phyloP scores from a whole-genome alignment of 2,329 filamentous ascomycete genomes.

The Helotiales sp. region DNA sequence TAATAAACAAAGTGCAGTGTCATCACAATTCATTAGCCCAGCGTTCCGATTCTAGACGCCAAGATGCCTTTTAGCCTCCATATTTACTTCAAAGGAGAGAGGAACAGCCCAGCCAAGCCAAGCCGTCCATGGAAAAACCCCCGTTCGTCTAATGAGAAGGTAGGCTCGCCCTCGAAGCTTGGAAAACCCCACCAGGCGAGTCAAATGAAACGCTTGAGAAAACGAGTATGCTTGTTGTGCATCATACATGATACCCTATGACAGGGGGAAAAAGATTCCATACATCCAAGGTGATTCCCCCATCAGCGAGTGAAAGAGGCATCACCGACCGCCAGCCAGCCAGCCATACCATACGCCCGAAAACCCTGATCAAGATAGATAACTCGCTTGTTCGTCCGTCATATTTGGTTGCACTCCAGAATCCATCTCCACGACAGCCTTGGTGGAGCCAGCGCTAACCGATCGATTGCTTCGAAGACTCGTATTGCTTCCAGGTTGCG shows the following conservation, averaged over 20 bases:
- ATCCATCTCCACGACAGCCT: constrained; percentile 20
- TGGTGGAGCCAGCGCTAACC: constrained; percentile 17
- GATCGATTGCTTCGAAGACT: constrained; percentile 16
- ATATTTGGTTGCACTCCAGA: constrained; percentile 16
- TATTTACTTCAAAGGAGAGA: constrained; percentile 22
- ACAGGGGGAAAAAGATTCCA: constrained; percentile 5
- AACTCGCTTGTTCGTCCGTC: constrained; percentile 31
- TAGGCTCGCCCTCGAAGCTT: not conserved
- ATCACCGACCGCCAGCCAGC: not conserved
- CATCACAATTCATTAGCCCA: constrained; percentile 23
- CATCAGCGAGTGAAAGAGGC: constrained; percentile 3
- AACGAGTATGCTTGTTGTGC: constrained; percentile 9
- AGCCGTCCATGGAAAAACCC: not conserved
- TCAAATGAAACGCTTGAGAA: constrained; percentile 7
- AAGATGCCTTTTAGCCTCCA: constrained; percentile 24
- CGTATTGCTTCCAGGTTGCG: constrained; percentile 12
- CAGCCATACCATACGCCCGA: not conserved
- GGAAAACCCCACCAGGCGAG: not conserved
- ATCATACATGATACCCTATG: constrained; percentile 12
- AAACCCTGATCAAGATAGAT: constrained; percentile 31
- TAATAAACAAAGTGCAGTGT: not conserved
- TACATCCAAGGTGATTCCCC: constrained; percentile 8
- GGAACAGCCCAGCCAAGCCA: constrained; percentile 7
- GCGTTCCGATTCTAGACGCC: constrained; percentile 18
- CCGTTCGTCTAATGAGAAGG: constrained; percentile 6